These are phyloP conservation scores for Carex cristatella DNA, from an alignment of 176 grass and related monocot genomes.

Conservation along the genomic window DNA sequence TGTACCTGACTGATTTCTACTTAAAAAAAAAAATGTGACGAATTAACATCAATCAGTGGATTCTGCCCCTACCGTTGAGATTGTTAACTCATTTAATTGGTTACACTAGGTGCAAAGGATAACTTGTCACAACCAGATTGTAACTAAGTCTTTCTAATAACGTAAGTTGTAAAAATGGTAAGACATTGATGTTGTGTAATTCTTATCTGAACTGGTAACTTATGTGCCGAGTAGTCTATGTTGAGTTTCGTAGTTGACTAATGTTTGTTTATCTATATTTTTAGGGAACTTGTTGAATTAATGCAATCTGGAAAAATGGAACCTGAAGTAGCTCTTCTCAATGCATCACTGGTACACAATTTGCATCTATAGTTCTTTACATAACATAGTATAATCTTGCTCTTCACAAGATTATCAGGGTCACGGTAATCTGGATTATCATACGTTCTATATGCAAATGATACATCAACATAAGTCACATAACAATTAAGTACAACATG, in stretches of 20 bases:
- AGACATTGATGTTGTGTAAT: background rate
- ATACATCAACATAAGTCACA: background rate
- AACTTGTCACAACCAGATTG: background rate
- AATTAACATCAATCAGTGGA: too few species aligned
- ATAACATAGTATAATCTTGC: background rate
- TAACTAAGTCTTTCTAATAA: background rate
- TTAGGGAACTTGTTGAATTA: conserved; percentile 62
- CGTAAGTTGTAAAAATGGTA: background rate
- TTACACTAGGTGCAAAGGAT: background rate
- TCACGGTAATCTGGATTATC: background rate
- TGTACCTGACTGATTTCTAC: background rate
- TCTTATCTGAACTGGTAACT: background rate
- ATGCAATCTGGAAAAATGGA: conserved; percentile 82
- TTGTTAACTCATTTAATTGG: background rate
- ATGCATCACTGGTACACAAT: conserved; percentile 58
- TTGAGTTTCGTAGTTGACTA: background rate
- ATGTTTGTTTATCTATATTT: background rate
- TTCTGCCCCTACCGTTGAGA: background rate
- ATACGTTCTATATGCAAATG: background rate
- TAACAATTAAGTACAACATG: background rate
- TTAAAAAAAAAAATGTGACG: background rate
- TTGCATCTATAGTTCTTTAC: background rate
- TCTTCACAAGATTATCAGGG: background rate
- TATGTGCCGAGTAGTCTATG: background rate
- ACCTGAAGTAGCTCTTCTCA: conserved; percentile 70